Evolutionary conservation across 768 basidiomycete species (phyloP), one percentile per base, ranked within the genome.

Genomic region (Podaxis rugospora): DNA sequence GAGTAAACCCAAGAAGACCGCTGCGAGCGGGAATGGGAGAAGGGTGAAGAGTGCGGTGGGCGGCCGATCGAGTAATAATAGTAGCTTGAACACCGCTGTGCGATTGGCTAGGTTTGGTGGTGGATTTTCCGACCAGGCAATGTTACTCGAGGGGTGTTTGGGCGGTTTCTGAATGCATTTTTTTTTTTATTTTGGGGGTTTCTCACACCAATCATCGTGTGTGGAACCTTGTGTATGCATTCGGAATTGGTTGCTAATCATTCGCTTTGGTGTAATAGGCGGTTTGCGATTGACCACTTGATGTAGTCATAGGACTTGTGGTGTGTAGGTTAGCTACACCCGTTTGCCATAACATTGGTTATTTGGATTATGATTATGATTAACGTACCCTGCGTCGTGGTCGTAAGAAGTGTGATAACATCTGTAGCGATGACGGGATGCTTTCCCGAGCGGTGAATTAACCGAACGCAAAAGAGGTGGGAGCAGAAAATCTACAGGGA

Each of bases 121-220:
- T 39, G 39, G 42, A 42, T 57, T 53, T 55, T 62, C 40, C 44
- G 53, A 50, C 53, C 64, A 50, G 55, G 64, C 64, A 27, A 46
- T 65, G 37, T 64, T 66, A n/a, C 66, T 69, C 16, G 68, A 70
- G 54, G 69, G 71, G 18, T 72, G 71, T 60, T 65, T 72, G 21
- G 69, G 67, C 40, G 71, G 71, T 23, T 72, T 72, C 59, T 72
- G 64, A 66, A 59, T 44, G 7, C 23, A 50, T 21, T 47, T n/a
- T 59, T 27, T 51, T 66, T 47, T n/a, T 59, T 27, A 46, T 66
- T 23, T 0, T 2, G 1, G 23, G 23, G 32, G 6, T 28, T 55
- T 51, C n/a, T 56, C 23, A 21, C 35, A 50, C 13, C 27, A 57
- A 28, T 25, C 37, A 44, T 61, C 53, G n/a, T 53, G 13, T 49